phyloP scores from a whole-genome alignment of 2,329 filamentous ascomycete species.

The Calonectria hongkongensis region DNA sequence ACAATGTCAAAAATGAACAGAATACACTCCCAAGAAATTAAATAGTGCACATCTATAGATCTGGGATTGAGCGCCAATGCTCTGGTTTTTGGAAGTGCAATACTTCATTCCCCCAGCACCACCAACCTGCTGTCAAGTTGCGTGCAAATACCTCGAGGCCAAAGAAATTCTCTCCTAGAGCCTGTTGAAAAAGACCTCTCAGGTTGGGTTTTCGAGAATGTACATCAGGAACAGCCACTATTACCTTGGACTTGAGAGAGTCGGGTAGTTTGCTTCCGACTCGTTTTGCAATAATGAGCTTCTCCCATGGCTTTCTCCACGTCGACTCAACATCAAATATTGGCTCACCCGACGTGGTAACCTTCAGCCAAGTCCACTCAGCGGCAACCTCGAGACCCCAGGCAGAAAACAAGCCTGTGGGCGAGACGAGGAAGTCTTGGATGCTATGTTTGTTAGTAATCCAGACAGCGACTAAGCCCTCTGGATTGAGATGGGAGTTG shows the following conservation, averaged over 20 bases:
- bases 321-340: constrained; percentile 75
- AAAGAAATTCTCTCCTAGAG: constrained; percentile 70
- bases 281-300: constrained; percentile 77
- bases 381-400: constrained; percentile 80
- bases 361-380: constrained; percentile 89
- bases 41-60: constrained; percentile 39
- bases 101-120: constrained; percentile 85
- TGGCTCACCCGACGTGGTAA: constrained; percentile 79
- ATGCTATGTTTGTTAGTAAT: constrained; percentile 83
- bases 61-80: constrained; percentile 64
- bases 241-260: constrained; percentile 67
- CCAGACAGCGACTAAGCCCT: constrained; percentile 82
- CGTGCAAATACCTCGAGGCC: constrained; percentile 87
- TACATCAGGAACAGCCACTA: constrained; percentile 83
- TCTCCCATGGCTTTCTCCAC: constrained; percentile 87
- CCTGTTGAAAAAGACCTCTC: constrained; percentile 73
- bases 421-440: constrained; percentile 71
- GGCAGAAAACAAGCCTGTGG: constrained; percentile 75
- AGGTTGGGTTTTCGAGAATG: constrained; percentile 88
- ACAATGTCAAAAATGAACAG: constrained; percentile 49
- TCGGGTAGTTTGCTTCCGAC: constrained; percentile 55
- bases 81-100: constrained; percentile 79
- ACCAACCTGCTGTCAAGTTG: constrained; percentile 84
- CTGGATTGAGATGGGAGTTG: constrained; percentile 68
- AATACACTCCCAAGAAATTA: constrained; percentile 51